Conservation (phyloP, 1,139 yeast genomes). For the Torulaspora globosa region DNA sequence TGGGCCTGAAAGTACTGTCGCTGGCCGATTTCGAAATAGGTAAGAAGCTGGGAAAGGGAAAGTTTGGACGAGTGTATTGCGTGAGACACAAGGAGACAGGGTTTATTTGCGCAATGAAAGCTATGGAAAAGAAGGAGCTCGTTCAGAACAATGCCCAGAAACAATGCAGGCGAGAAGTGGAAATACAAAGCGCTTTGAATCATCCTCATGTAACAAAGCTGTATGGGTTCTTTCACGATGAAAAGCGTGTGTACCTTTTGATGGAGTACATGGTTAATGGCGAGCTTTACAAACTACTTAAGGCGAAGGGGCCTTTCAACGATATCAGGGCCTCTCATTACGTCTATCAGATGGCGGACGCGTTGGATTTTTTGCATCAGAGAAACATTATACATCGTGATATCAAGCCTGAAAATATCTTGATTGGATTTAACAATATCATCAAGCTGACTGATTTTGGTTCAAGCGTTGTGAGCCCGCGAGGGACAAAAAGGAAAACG, state of each 20-base stretch:
- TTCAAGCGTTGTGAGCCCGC: constrained; percentile 78
- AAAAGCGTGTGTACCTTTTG: constrained; percentile 70
- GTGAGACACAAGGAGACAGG: constrained; percentile 74
- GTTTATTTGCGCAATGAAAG: constrained; percentile 83
- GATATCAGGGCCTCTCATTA: constrained; percentile 73
- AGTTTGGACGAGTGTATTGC: constrained; percentile 88
- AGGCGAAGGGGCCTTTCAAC: constrained; percentile 59
- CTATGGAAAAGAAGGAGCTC: constrained; percentile 79
- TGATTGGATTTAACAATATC: constrained; percentile 66
- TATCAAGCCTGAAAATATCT: constrained; percentile 85
- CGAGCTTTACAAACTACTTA: constrained; percentile 73
- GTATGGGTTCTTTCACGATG: constrained; percentile 82
- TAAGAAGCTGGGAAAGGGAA: constrained; percentile 84
- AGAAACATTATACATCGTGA: constrained; percentile 86
- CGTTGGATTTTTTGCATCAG: constrained; percentile 69
- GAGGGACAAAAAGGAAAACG: constrained; percentile 57
- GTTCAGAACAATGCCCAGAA: constrained; percentile 73
- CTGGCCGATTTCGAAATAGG: constrained; percentile 78
- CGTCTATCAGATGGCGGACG: constrained; percentile 77
- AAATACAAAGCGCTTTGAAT: constrained; percentile 72
- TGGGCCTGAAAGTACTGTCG: constrained; percentile 15
- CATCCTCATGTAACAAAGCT: constrained; percentile 79
- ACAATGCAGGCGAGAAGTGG: constrained; percentile 87
- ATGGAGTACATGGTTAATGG: constrained; percentile 86
- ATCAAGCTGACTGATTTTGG: constrained; percentile 91